Conservation (phyloP, 208 protist genomes). For the Leishmania braziliensis region DNA sequence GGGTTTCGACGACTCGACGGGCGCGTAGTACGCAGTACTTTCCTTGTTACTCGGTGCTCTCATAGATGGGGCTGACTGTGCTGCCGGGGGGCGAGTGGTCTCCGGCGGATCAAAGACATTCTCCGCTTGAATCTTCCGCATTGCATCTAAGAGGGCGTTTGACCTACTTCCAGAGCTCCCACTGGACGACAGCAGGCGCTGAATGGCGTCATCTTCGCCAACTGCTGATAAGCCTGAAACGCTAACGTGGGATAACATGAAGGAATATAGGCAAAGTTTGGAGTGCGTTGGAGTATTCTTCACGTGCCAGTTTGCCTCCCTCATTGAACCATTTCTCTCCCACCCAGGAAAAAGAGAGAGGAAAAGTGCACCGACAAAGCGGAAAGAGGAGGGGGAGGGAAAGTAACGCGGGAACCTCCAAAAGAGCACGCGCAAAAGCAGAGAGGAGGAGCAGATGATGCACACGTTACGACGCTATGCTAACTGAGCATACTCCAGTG, state of each 20-base stretch:
- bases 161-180: constrained; percentile 6
- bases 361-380: background rate
- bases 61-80: background rate
- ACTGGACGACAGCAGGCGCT: constrained; percentile 30
- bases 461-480: background rate
- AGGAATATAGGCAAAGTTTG: background rate
- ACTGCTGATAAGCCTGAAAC: constrained; percentile 53
- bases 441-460: background rate
- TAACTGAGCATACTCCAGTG: too few relatives aligned
- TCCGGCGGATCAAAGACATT: constrained; percentile 21
- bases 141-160: constrained; percentile 33
- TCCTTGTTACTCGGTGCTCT: background rate
- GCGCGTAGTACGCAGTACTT: background rate
- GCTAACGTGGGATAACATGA: constrained; percentile 39
- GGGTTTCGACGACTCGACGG: background rate
- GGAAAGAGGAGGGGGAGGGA: background rate
- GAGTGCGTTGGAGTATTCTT: background rate
- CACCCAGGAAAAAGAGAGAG: background rate
- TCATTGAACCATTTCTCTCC: background rate
- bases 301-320: background rate
- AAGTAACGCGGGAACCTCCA: background rate
- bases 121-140: constrained; percentile 42
- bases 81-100: background rate
- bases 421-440: background rate
- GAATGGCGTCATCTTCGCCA: constrained; percentile 49